Evolutionary conservation across 2,329 filamentous ascomycete species (phyloP).

Genomic region (Endothia cerciana): DNA sequence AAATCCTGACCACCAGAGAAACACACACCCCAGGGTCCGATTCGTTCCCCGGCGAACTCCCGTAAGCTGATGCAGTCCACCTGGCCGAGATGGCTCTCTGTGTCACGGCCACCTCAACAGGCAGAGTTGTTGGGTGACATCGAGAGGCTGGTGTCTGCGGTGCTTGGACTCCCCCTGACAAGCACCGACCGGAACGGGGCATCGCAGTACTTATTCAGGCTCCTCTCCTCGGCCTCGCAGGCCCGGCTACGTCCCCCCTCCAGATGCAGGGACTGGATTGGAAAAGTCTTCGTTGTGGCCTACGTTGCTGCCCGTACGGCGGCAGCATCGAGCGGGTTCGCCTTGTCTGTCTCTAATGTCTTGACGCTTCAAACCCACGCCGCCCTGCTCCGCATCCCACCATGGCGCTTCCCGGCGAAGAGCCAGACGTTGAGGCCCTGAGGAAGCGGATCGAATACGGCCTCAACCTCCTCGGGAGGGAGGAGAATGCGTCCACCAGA

Average conservation of each 20-base stretch:
- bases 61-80: constrained; percentile 14
- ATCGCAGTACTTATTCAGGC: constrained; percentile 1
- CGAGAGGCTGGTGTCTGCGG: not conserved
- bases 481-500: constrained; percentile 2
- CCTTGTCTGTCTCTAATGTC: not conserved
- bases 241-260: not conserved
- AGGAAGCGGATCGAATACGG: constrained; percentile 14
- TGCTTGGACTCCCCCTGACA: not conserved
- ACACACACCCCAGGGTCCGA: not conserved
- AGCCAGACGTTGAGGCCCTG: constrained; percentile 1
- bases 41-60: not conserved
- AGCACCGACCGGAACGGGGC: not conserved
- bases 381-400: not conserved
- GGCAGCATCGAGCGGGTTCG: not conserved
- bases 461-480: constrained; percentile 1
- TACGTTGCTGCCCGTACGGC: constrained; percentile 1
- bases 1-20: not conserved
- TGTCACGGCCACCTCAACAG: constrained; percentile 15
- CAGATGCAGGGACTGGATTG: not conserved
- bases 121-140: not conserved
- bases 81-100: constrained; percentile 3
- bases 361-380: not conserved
- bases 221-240: not conserved
- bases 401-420: constrained; percentile 3
- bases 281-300: not conserved